Conservation (phyloP, 2,329 filamentous ascomycete species). For the Xylaria arbuscula region DNA sequence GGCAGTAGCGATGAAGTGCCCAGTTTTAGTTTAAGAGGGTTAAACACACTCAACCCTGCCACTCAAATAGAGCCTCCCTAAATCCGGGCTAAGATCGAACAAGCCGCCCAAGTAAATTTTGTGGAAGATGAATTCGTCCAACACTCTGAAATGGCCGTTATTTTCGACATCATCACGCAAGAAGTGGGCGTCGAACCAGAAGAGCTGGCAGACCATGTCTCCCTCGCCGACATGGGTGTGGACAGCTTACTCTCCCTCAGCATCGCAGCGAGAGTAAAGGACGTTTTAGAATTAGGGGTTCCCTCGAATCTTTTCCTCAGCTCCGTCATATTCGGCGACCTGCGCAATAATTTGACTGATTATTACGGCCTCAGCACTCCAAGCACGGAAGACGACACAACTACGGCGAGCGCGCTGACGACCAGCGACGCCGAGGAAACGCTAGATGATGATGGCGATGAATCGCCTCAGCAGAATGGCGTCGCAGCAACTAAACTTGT, state of each 20-base stretch:
- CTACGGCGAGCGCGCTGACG: background rate
- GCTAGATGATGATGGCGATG: background rate
- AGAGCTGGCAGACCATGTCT: constrained; percentile 18
- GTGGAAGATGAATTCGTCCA: background rate
- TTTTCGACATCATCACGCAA: constrained; percentile 25
- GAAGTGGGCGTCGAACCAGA: constrained; percentile 20
- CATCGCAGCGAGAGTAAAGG: constrained; percentile 27
- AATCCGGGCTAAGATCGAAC: background rate
- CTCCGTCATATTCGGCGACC: constrained; percentile 10
- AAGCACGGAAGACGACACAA: background rate
- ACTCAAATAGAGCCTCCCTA: background rate
- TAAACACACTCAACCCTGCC: background rate
- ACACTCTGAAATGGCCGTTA: background rate
- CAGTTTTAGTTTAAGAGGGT: background rate
- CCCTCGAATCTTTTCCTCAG: constrained; percentile 19
- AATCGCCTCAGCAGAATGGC: background rate
- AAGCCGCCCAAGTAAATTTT: background rate
- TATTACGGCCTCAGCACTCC: constrained; percentile 9
- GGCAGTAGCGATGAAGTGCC: background rate
- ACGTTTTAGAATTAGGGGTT: background rate
- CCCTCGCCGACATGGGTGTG: constrained; percentile 22
- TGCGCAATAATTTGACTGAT: background rate
- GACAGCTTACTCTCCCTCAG: constrained; percentile 21
- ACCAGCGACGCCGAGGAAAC: background rate
- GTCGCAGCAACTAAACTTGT: background rate